phyloP scores from a whole-genome alignment of 2,329 filamentous ascomycete genomes.

The Ophiostoma populinum region DNA sequence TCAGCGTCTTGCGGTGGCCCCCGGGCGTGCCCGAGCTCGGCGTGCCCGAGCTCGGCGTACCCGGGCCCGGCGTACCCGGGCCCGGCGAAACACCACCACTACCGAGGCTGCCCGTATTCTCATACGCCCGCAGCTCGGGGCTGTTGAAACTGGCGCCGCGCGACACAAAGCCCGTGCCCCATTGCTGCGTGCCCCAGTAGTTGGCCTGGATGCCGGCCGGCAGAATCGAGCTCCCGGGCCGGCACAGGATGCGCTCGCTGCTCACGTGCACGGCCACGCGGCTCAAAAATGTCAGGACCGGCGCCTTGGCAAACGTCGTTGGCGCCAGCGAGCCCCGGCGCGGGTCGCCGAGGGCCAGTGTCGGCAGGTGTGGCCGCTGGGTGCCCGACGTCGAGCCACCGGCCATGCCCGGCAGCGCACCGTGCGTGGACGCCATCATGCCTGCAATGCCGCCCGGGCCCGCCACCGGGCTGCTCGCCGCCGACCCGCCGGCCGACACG shows the following conservation, averaged over 20 bases:
- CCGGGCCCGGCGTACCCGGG: no score
- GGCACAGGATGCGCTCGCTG: constrained; percentile 50
- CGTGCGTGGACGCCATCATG: constrained; percentile 72
- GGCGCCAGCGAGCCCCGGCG: constrained; percentile 56
- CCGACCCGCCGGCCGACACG: constrained; percentile 12
- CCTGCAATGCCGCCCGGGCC: constrained; percentile 55
- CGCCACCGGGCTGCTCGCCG: constrained; percentile 21
- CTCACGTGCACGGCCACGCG: constrained; percentile 68
- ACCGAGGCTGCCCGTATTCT: no score
- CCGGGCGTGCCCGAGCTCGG: constrained; percentile 12
- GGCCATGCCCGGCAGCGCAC: constrained; percentile 45
- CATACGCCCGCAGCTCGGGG: no score
- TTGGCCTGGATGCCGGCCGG: constrained; percentile 82
- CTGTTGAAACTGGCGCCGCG: constrained; percentile 1
- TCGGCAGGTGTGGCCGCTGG: constrained; percentile 16
- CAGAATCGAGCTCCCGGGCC: constrained; percentile 48
- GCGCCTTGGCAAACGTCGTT: constrained; percentile 64
- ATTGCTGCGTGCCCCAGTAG: constrained; percentile 79
- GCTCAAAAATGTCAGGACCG: constrained; percentile 70
- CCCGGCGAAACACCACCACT: no score
- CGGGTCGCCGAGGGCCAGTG: constrained; percentile 24
- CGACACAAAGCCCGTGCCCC: constrained; percentile 26
- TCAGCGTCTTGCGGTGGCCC: constrained; percentile 27
- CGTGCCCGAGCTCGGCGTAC: no score
- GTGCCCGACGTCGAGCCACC: background rate